These are phyloP conservation scores for Marasmius oreades DNA, from an alignment of 1,284 basidiomycete species.

Conservation along the genomic window DNA sequence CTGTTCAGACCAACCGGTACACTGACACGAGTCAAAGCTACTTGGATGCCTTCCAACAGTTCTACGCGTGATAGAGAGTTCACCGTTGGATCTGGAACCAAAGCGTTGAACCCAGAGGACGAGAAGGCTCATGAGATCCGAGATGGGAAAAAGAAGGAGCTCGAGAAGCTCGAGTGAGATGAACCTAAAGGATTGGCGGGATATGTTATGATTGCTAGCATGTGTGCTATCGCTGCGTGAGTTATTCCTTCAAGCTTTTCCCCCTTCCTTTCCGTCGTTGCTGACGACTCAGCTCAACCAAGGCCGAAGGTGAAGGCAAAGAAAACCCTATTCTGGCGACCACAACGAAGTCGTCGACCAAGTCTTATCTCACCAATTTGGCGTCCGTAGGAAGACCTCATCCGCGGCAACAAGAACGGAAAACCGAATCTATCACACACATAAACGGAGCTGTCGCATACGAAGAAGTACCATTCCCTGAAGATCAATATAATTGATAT, in stretches of 20 bases:
- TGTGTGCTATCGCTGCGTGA: constrained; percentile 35
- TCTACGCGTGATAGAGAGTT: constrained; percentile 11
- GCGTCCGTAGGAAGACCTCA: no score
- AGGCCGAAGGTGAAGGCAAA: no score
- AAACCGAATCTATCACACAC: no score
- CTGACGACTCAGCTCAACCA: no score
- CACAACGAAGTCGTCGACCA: constrained; percentile 67
- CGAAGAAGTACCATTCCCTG: no score
- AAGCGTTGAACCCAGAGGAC: constrained; percentile 27
- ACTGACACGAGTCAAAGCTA: constrained; percentile 52
- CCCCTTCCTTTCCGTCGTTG: neutral
- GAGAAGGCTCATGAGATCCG: neutral
- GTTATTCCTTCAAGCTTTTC: no score
- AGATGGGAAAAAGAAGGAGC: neutral
- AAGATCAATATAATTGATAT: no score
- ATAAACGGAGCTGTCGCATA: no score
- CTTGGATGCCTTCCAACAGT: constrained; percentile 44
- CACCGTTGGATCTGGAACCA: constrained; percentile 21
- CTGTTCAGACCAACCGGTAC: constrained; percentile 68
- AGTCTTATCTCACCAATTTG: constrained; percentile 53
- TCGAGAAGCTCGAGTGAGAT: constrained; percentile 16
- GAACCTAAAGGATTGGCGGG: constrained; percentile 25
- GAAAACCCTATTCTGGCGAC: constrained; percentile 68
- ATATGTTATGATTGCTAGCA: constrained; percentile 26
- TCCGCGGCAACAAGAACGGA: no score